These are phyloP conservation scores for Picea abies DNA, from an alignment of 83 land plant species.

Conservation along the genomic window DNA sequence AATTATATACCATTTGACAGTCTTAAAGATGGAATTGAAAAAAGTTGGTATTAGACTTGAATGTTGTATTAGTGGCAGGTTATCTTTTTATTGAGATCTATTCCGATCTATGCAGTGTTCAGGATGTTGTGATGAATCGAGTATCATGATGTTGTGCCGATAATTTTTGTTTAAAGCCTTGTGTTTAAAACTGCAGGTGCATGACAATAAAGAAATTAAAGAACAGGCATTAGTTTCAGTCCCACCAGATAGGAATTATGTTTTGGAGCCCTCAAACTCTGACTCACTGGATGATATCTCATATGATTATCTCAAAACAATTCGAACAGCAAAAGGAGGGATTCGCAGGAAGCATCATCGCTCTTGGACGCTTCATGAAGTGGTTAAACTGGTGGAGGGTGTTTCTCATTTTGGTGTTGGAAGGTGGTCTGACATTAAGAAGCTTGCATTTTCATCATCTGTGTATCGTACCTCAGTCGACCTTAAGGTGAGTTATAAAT, in stretches of 20 bases:
- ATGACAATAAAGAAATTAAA: slow-evolving; percentile 23
- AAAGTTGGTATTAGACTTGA: not conserved
- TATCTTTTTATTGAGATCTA: not conserved
- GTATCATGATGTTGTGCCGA: not conserved
- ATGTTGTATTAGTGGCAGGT: not conserved
- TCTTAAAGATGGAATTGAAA: not conserved
- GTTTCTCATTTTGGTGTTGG: slow-evolving; percentile 92
- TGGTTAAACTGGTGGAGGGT: slow-evolving; percentile 84
- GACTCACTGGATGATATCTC: slow-evolving; percentile 31
- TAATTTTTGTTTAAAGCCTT: not conserved
- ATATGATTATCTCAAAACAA: slow-evolving; percentile 29
- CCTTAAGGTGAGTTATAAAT: slow-evolving; percentile 63
- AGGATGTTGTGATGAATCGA: no score
- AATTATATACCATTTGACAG: not conserved
- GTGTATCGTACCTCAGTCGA: slow-evolving; percentile 85
- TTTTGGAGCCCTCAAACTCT: slow-evolving; percentile 13
- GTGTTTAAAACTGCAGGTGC: slow-evolving; percentile 19
- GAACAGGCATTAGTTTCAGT: slow-evolving; percentile 9
- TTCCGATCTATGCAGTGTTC: not conserved
- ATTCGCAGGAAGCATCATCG: slow-evolving; percentile 79
- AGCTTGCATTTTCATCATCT: slow-evolving; percentile 64
- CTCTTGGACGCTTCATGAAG: slow-evolving; percentile 89
- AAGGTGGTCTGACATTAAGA: slow-evolving; percentile 91
- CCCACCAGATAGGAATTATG: not conserved
- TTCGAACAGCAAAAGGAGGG: slow-evolving; percentile 39